Percentiles rank a stretch among this genome's conserved stretches.
These are phyloP conservation scores for Chloranthus sessilifolius DNA, from an alignment of 164 flowering plant genomes.

Conservation along the genomic window DNA sequence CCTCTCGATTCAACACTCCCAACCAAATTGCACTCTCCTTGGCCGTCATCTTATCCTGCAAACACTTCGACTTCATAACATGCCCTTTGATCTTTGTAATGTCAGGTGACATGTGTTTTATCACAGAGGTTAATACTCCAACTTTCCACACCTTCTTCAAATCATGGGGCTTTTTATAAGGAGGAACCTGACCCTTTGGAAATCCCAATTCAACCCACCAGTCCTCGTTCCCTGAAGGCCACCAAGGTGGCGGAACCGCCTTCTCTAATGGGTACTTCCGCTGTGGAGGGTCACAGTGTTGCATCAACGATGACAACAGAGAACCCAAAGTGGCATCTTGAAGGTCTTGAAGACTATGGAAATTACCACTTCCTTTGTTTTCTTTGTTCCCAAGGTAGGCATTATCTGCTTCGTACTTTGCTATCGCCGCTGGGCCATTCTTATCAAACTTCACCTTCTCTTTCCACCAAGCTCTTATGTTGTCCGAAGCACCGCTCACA, in stretches of 20 bases:
- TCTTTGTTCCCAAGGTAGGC: constrained; percentile 16
- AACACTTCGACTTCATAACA: constrained; percentile 66
- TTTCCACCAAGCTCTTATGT: constrained; percentile 68
- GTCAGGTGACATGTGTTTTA: constrained; percentile 93
- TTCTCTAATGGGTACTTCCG: constrained; percentile 37
- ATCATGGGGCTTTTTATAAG: constrained; percentile 44
- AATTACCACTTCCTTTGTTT: constrained; percentile 10
- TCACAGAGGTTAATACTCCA: constrained; percentile 59
- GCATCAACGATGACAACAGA: constrained; percentile 35
- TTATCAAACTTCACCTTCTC: constrained; percentile 63
- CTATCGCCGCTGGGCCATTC: constrained; percentile 63
- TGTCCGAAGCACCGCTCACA: constrained; percentile 69
- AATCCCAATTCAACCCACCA: constrained; percentile 33
- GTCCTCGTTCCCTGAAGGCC: constrained; percentile 36
- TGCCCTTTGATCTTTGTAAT: constrained; percentile 72
- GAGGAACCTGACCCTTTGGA: constrained; percentile 27
- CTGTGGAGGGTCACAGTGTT: constrained; percentile 41
- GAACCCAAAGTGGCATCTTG: constrained; percentile 38
- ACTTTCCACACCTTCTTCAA: constrained; percentile 47
- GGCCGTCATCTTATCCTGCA: constrained; percentile 85
- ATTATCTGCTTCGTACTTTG: constrained; percentile 38
- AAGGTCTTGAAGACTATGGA: constrained; percentile 25
- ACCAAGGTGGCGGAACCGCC: constrained; percentile 40
- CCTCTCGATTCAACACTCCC: constrained; percentile 62
- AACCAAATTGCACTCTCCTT: constrained; percentile 82